These are phyloP conservation scores for Pseudogymnoascus sp. DNA, from an alignment of 2,329 filamentous ascomycete species.

Conservation along the genomic window DNA sequence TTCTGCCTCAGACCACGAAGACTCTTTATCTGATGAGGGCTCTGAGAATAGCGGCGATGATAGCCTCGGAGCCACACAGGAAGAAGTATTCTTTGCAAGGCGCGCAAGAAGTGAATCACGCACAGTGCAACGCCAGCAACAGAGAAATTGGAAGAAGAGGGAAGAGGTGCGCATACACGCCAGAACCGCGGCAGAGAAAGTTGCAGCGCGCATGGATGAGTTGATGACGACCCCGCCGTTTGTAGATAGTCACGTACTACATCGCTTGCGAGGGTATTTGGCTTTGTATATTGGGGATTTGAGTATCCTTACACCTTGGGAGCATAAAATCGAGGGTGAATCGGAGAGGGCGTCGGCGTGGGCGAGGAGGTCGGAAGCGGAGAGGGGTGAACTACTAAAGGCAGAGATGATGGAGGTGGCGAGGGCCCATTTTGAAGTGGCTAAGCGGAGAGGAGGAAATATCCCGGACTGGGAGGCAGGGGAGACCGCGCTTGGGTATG, in stretches of 20 bases:
- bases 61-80: slow-evolving; percentile 14
- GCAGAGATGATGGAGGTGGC: slow-evolving; percentile 31
- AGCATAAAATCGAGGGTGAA: slow-evolving; percentile 15
- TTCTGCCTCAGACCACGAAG: slow-evolving; percentile 23
- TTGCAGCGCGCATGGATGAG: slow-evolving; percentile 63
- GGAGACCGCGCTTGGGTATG: background rate
- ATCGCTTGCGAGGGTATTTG: slow-evolving; percentile 65
- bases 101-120: slow-evolving; percentile 14
- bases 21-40: slow-evolving; percentile 17
- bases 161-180: slow-evolving; percentile 23
- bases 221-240: slow-evolving; percentile 63
- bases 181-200: slow-evolving; percentile 43
- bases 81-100: slow-evolving; percentile 7
- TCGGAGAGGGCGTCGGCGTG: slow-evolving; percentile 5
- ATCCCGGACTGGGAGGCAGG: background rate
- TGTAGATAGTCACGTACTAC: slow-evolving; percentile 55
- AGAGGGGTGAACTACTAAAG: slow-evolving; percentile 16
- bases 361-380: slow-evolving; percentile 18
- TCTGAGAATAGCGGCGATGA: slow-evolving; percentile 18
- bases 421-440: slow-evolving; percentile 31
- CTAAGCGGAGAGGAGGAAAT: slow-evolving; percentile 21
- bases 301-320: slow-evolving; percentile 30
- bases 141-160: slow-evolving; percentile 20
- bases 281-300: slow-evolving; percentile 70
- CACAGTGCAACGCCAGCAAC: background rate